A percentile compares a stretch with the other conserved stretches of the same genome.
Evolutionary conservation across 148 eudicot species (phyloP).

Genomic region (Selenicereus undatus): DNA sequence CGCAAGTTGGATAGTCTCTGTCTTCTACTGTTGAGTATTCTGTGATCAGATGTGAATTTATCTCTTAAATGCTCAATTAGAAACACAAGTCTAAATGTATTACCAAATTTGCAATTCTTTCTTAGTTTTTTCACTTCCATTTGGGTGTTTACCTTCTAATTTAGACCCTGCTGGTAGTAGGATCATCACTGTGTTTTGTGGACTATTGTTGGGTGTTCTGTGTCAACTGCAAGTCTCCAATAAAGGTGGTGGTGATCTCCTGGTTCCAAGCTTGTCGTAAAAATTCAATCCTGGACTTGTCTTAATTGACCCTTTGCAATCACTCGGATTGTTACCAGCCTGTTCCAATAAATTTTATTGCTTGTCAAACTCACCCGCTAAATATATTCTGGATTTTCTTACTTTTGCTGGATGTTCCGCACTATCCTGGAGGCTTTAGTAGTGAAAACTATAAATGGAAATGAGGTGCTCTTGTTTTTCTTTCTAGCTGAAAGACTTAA

Average conservation of each 20-base stretch:
- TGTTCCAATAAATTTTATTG: background rate
- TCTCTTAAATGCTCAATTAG: background rate
- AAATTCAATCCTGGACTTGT: background rate
- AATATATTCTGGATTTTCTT: background rate
- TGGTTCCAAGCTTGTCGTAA: background rate
- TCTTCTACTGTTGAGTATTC: background rate
- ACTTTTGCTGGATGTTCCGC: background rate
- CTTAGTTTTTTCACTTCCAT: background rate
- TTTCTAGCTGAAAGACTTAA: background rate
- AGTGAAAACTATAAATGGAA: background rate
- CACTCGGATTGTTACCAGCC: background rate
- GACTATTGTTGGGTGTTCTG: background rate
- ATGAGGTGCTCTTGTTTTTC: background rate
- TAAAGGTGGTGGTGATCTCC: background rate
- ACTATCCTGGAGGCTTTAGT: background rate
- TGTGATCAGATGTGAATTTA: background rate
- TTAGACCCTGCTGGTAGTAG: background rate
- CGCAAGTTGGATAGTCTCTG: background rate
- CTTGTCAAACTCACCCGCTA: background rate
- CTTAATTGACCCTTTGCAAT: background rate
- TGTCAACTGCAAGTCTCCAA: background rate
- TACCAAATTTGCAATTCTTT: background rate
- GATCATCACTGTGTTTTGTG: background rate
- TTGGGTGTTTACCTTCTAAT: background rate
- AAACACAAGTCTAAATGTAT: background rate